These are phyloP conservation scores for Neurospora sublineolata DNA, from an alignment of 495 filamentous ascomycete species.

Conservation along the genomic window DNA sequence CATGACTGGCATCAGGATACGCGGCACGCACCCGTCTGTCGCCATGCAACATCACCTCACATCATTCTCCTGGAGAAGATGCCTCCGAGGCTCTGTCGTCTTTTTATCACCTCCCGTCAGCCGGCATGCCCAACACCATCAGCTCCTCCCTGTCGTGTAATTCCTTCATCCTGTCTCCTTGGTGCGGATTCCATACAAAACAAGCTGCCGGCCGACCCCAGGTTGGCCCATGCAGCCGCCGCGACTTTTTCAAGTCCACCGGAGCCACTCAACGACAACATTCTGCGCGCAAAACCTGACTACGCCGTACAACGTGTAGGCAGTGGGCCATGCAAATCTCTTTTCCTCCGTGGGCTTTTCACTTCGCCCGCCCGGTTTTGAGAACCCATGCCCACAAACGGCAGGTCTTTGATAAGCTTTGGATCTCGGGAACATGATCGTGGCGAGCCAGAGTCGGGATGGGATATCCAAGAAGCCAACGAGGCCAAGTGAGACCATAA, in stretches of 20 bases:
- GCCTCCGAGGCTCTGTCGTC: background rate
- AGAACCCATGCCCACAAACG: background rate
- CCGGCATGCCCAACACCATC: background rate
- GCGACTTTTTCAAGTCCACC: background rate
- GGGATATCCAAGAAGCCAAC: background rate
- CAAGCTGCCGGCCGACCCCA: background rate
- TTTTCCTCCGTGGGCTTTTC: background rate
- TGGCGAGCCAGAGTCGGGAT: background rate
- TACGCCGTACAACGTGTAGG: background rate
- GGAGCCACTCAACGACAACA: background rate
- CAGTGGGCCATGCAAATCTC: background rate
- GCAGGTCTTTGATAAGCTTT: background rate
- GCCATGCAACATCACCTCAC: background rate
- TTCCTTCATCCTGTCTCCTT: background rate
- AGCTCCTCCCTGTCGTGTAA: background rate
- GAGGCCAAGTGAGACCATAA: background rate
- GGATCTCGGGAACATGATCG: background rate
- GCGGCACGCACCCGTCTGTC: background rate
- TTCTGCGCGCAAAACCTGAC: background rate
- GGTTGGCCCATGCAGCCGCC: background rate
- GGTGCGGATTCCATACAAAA: background rate
- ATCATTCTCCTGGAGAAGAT: background rate
- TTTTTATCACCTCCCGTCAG: background rate
- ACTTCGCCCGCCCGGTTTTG: background rate
- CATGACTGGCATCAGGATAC: background rate